These are phyloP conservation scores for Colletotrichum cereale DNA, from an alignment of 2,329 filamentous ascomycete genomes.

Conservation along the genomic window DNA sequence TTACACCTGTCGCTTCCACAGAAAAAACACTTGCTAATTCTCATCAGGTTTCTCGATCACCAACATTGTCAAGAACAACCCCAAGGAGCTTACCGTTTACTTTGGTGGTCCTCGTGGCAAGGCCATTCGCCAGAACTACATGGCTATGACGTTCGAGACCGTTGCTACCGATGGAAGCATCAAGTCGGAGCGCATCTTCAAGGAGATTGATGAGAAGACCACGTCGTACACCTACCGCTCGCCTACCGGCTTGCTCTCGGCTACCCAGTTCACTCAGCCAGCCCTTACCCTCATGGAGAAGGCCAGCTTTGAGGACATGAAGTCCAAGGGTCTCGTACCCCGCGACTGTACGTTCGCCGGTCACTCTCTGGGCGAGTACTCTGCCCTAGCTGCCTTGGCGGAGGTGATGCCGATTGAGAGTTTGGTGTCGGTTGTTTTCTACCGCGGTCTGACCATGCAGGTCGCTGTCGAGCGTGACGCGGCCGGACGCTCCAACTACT, in stretches of 20 bases:
- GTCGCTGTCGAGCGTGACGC: slow-evolving; percentile 98
- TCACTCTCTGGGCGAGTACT: slow-evolving; percentile 98
- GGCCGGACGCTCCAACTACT: slow-evolving; percentile 94
- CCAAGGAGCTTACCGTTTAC: slow-evolving; percentile 97
- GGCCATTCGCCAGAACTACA: slow-evolving; percentile 98
- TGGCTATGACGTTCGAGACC: slow-evolving; percentile 99
- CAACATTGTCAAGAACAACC: slow-evolving; percentile 99
- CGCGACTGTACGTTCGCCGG: slow-evolving; percentile 97
- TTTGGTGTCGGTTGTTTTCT: slow-evolving; percentile 98
- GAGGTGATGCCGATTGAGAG: slow-evolving; percentile 99
- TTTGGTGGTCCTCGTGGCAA: slow-evolving; percentile 98
- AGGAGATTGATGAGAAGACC: slow-evolving; percentile 93
- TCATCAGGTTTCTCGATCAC: slow-evolving; percentile 90
- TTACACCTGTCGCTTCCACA: background rate
- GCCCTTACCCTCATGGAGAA: slow-evolving; percentile 99
- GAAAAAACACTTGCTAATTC: background rate
- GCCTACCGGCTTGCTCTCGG: slow-evolving; percentile 92
- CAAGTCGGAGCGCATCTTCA: slow-evolving; percentile 99
- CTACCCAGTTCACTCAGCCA: slow-evolving; percentile 98
- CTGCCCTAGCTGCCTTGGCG: slow-evolving; percentile 92
- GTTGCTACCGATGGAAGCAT: slow-evolving; percentile 90
- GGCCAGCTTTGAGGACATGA: slow-evolving; percentile 99
- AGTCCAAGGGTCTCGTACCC: slow-evolving; percentile 94
- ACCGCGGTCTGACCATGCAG: slow-evolving; percentile 98
- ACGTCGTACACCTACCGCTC: slow-evolving; percentile 98